A percentile compares a stretch with the other conserved stretches of the same genome.
These are phyloP conservation scores for Eucalyptus curtisii DNA, from an alignment of 345 rosid species.

Conservation along the genomic window DNA sequence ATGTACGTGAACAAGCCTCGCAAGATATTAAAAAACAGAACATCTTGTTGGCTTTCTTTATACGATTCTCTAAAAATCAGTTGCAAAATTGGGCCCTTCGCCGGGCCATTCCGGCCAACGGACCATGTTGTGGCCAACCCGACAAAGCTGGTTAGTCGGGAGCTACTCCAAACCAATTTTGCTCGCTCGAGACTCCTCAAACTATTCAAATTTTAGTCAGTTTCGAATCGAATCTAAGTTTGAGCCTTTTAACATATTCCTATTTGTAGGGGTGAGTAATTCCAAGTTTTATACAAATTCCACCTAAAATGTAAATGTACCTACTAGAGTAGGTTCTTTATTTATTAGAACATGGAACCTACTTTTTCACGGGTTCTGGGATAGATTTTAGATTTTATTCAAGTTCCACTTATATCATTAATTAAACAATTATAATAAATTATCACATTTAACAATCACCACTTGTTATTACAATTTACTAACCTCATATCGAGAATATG, in stretches of 20 bases:
- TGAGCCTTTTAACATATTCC: background rate
- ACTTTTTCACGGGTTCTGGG: accelerated
- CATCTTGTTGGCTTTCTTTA: background rate
- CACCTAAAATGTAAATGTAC: too few species aligned
- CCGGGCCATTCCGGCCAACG: background rate
- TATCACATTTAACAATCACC: accelerated
- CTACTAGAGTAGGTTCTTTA: too few species aligned
- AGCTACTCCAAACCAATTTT: background rate
- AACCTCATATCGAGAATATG: too few species aligned
- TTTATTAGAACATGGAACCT: too few species aligned
- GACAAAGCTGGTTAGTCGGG: background rate
- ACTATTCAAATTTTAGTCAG: background rate
- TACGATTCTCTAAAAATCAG: background rate
- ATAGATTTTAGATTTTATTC: too few species aligned
- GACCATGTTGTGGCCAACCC: background rate
- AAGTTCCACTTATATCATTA: too few species aligned
- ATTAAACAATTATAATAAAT: too few species aligned
- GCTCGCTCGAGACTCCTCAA: background rate
- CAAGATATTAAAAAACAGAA: too few species aligned
- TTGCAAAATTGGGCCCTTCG: background rate
- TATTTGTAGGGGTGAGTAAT: too few species aligned
- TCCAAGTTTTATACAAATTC: too few species aligned
- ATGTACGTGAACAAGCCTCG: background rate
- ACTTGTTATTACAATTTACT: too few species aligned
- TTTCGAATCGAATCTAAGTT: background rate